Conservation (phyloP, 78 protist species). For the Emiliania huxleyi region DNA sequence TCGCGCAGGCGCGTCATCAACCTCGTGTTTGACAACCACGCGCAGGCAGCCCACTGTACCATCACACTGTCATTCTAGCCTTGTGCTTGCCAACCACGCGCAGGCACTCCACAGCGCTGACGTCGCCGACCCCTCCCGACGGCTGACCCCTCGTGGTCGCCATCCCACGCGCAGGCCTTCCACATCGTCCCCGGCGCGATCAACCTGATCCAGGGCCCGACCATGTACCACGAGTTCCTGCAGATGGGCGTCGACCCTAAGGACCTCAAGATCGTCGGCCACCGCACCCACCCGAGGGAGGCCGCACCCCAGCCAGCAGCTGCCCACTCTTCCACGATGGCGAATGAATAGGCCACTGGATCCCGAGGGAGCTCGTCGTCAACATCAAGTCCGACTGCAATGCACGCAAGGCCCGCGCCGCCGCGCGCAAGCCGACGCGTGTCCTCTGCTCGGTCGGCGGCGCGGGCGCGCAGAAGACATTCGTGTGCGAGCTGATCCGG, state of each 20-base stretch:
- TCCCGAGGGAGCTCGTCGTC: background rate
- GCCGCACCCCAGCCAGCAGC: too few species aligned
- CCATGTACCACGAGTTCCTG: background rate
- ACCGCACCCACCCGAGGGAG: too few species aligned
- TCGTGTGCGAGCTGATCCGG: background rate
- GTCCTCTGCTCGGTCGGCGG: constrained; percentile 28
- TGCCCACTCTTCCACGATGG: too few species aligned
- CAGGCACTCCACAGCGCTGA: too few species aligned
- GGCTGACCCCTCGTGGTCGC: too few species aligned
- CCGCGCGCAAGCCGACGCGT: background rate
- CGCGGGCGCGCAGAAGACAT: background rate
- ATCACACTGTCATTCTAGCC: too few species aligned
- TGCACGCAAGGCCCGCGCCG: background rate
- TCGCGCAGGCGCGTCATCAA: background rate
- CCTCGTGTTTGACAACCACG: constrained; percentile 32
- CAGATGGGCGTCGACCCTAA: background rate
- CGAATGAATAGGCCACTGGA: background rate
- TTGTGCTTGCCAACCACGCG: too few species aligned
- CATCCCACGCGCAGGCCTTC: constrained; percentile 37
- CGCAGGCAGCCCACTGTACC: too few species aligned
- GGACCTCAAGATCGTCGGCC: background rate
- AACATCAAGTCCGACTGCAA: constrained; percentile 26
- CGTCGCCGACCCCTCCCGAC: too few species aligned
- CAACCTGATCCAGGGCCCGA: background rate
- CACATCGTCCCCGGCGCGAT: background rate